Evolutionary conservation across 768 basidiomycete species (phyloP), one percentile per base, ranked within the genome.

Genomic region (Obba rivulosa): DNA sequence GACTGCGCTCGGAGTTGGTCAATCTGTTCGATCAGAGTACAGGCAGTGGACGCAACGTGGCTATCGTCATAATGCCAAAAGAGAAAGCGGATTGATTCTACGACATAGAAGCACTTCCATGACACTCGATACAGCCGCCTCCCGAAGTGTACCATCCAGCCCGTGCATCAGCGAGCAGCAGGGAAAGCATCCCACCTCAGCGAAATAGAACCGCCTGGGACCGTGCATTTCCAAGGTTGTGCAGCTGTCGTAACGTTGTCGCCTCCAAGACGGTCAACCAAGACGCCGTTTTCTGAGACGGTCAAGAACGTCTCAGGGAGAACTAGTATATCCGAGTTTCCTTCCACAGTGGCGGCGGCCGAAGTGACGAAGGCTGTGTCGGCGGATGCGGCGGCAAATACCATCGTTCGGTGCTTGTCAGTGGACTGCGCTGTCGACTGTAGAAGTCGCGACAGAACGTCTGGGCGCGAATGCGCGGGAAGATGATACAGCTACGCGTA

Each of bases 21-120:
- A 87, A 85, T 61, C 59, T 90, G 36, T 89, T 90, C 51, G 82
- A 87, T 57, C 87, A 88, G 62, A 69, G 70, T 4, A 76, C 75
- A 2, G 86, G 84, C 38, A 89, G 87, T 61, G 85, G 80, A 41
- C 67, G 87, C 57, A 89, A 88, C 62, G 69, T 85, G 47, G 85
- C 78, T 7, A 68, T 87, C 28, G 66, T 84, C 41, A 48, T 62
- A 16, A 31, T 31, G 1, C 53, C 53, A 7, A 35, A n/a, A n/a
- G 28, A 31, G 28, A 13, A 31, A 5, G 28, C 28, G 28, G 7
- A 7, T 7, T 31, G 28, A 5, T 7, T 13, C 28, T 31, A 31
- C 7, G 28, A 31, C 28, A 31, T 31, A 31, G 28, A 31, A 31
- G 13, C 28, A 31, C 28, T 5, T 13, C 28, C 5, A 31, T 5